Conservation (phyloP, 176 grass and related monocot species). For the Tillandsia leiboldiana region DNA sequence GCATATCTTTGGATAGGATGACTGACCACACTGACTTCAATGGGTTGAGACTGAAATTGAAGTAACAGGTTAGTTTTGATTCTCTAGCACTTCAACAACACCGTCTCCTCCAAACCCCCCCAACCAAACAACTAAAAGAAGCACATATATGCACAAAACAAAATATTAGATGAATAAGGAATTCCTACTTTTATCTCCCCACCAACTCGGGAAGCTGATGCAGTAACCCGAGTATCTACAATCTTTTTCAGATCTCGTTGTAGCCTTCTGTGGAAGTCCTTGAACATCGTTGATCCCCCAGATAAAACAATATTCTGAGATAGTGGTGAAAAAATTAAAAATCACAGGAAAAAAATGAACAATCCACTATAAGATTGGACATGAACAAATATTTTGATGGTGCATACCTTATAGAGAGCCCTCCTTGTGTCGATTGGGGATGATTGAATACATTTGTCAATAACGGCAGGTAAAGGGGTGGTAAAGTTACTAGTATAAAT, state of each 20-base stretch:
- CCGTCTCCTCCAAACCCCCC: too few species aligned
- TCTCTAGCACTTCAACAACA: not conserved
- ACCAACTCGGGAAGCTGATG: slow-evolving; percentile 43
- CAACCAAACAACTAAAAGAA: not conserved
- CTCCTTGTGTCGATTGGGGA: slow-evolving; percentile 94
- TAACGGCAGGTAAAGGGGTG: slow-evolving; percentile 61
- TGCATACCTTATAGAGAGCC: slow-evolving; percentile 78
- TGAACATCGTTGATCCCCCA: slow-evolving; percentile 97
- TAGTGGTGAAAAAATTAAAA: slow-evolving; percentile 14
- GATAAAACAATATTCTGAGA: slow-evolving; percentile 94
- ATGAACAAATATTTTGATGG: slow-evolving; percentile 11
- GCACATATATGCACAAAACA: not conserved
- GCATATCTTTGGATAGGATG: slow-evolving; percentile 97
- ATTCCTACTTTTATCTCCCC: slow-evolving; percentile 56
- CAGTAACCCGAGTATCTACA: slow-evolving; percentile 64
- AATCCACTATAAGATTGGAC: not conserved
- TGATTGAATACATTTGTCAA: slow-evolving; percentile 97
- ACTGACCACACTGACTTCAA: slow-evolving; percentile 91
- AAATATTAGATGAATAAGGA: slow-evolving; percentile 8
- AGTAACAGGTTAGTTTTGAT: slow-evolving; percentile 4
- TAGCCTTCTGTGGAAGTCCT: slow-evolving; percentile 97
- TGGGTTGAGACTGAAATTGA: slow-evolving; percentile 64
- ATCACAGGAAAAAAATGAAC: not conserved
- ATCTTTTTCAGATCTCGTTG: slow-evolving; percentile 95
- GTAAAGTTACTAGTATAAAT: slow-evolving; percentile 77